These are phyloP conservation scores for Cercospora sp. DNA, from an alignment of 2,329 filamentous ascomycete species.

Conservation along the genomic window DNA sequence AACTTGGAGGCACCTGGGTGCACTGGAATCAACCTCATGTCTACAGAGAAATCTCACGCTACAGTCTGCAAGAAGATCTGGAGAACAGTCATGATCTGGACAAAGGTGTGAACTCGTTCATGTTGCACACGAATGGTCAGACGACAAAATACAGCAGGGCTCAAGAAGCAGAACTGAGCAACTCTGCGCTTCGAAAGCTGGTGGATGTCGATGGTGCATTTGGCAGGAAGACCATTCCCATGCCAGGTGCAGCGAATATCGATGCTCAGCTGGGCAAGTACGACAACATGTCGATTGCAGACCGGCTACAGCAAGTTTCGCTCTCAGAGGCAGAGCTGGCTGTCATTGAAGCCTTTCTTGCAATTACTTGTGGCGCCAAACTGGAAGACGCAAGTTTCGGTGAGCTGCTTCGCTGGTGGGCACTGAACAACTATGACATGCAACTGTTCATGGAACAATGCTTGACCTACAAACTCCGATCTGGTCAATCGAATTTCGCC, in stretches of 20 bases:
- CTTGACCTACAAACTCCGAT: background rate
- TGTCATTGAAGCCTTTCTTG: background rate
- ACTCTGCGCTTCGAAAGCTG: background rate
- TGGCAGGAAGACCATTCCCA: background rate
- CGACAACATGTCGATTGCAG: background rate
- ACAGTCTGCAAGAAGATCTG: background rate
- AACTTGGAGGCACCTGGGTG: background rate
- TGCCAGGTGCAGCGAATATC: background rate
- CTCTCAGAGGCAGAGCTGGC: background rate
- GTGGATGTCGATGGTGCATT: background rate
- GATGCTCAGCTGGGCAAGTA: background rate
- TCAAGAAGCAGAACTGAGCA: background rate
- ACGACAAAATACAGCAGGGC: background rate
- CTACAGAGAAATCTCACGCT: background rate
- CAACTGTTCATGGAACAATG: background rate
- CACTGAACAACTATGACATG: background rate
- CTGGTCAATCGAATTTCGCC: background rate
- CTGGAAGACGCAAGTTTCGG: background rate
- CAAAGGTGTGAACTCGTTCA: background rate
- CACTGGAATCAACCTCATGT: background rate
- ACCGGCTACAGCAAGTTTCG: background rate
- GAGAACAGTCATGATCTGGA: background rate
- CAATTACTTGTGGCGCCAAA: background rate
- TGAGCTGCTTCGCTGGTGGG: background rate
- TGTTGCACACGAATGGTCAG: background rate